Evolutionary conservation across 495 filamentous ascomycete genomes (phyloP).

Genomic region (Aspergillus homomorphus): DNA sequence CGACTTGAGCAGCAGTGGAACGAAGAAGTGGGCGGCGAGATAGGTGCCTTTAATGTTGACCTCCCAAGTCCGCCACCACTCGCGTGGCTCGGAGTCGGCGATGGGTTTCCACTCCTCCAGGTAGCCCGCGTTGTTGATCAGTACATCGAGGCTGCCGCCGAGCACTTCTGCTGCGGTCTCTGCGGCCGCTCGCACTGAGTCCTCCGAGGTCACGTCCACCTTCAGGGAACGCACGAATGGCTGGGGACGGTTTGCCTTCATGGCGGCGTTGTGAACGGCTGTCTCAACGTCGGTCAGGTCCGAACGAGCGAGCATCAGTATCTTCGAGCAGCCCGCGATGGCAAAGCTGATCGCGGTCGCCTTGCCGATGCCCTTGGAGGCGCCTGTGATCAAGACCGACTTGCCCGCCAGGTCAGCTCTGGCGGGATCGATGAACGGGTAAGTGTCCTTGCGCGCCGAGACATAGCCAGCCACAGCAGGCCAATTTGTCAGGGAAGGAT

Average conservation of each 20-base stretch:
- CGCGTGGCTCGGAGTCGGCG: conserved; percentile 39
- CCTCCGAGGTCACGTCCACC: conserved; percentile 37
- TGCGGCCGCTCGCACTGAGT: too few species aligned
- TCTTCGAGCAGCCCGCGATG: conserved; percentile 43
- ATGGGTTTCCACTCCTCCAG: conserved; percentile 35
- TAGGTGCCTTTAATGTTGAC: conserved; percentile 43
- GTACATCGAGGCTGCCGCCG: conserved; percentile 43
- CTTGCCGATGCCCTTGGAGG: conserved; percentile 47
- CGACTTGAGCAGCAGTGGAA: conserved; percentile 42
- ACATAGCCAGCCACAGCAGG: too few species aligned
- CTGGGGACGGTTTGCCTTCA: conserved; percentile 27
- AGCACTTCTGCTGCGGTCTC: too few species aligned
- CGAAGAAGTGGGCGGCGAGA: background rate
- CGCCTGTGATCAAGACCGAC: conserved; percentile 48
- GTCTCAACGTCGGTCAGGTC: conserved; percentile 28
- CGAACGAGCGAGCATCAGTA: conserved; percentile 47
- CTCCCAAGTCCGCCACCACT: conserved; percentile 45
- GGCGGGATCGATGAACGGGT: conserved; percentile 37
- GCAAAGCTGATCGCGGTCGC: conserved; percentile 45
- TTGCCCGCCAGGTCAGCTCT: conserved; percentile 34
- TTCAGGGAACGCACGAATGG: conserved; percentile 41
- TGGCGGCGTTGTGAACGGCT: conserved; percentile 37
- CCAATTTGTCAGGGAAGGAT: too few species aligned
- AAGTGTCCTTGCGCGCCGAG: conserved; percentile 22
- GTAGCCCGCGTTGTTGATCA: conserved; percentile 54